phyloP scores from a whole-genome alignment of 257 asterid species.

The Solanum arcanum region DNA sequence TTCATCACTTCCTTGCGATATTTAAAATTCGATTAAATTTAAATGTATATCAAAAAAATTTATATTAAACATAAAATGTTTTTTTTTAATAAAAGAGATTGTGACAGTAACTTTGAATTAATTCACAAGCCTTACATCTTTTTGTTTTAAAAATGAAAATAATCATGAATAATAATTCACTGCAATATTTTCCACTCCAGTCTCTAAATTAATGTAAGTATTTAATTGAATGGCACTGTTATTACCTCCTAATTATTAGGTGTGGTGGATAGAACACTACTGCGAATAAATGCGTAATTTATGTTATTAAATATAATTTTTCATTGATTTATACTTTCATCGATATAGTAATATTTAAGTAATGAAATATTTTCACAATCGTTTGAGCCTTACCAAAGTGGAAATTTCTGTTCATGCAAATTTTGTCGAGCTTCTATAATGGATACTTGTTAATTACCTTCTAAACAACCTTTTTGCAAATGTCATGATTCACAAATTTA shows the following conservation, averaged over 20 bases:
- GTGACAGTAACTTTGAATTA: neutral
- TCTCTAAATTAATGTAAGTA: neutral
- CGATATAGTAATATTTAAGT: neutral
- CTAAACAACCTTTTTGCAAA: neutral
- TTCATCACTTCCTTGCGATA: neutral
- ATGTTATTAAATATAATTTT: accelerated
- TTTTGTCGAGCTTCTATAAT: too few species aligned
- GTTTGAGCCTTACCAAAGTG: neutral
- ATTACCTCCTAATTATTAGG: neutral
- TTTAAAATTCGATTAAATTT: too few species aligned
- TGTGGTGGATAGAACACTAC: too few species aligned
- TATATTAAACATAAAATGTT: accelerated
- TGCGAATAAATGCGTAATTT: too few species aligned
- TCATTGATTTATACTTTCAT: neutral
- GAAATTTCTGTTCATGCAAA: too few species aligned
- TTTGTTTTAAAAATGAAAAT: too few species aligned
- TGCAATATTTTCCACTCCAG: neutral
- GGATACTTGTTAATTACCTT: neutral
- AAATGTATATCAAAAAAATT: accelerated
- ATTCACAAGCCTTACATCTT: neutral
- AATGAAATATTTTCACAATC: neutral
- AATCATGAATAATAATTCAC: too few species aligned
- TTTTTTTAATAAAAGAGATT: accelerated
- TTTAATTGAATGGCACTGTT: neutral
- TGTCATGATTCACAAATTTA: neutral